These are phyloP conservation scores for Melanomma pulvis-pyrius DNA, from an alignment of 495 filamentous ascomycete species.

Conservation along the genomic window DNA sequence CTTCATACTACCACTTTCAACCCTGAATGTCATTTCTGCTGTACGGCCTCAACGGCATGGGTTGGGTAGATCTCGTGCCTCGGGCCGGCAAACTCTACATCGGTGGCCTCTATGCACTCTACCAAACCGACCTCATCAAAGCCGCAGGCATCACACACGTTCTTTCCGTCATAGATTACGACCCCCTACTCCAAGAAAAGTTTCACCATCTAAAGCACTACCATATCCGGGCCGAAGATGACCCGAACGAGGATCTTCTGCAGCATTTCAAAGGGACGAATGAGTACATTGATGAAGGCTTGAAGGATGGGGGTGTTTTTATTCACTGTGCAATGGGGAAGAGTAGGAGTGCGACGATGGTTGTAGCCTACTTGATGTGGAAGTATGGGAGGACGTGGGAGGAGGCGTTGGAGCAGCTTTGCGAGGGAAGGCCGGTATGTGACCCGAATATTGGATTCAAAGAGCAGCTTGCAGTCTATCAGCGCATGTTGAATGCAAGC, in stretches of 20 bases:
- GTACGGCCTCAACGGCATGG: conserved; percentile 32
- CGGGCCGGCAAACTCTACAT: conserved; percentile 40
- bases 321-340: conserved; percentile 47
- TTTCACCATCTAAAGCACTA: conserved; percentile 36
- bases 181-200: conserved; percentile 35
- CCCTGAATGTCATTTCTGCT: conserved; percentile 12
- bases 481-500: conserved; percentile 31
- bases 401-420: conserved; percentile 34
- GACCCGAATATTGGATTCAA: conserved; percentile 43
- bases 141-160: conserved; percentile 40
- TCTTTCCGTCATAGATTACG: conserved; percentile 38
- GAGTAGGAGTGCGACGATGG: conserved; percentile 37
- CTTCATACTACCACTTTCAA: neutral
- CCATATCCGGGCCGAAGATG: conserved; percentile 40
- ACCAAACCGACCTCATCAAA: conserved; percentile 40
- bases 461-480: conserved; percentile 37
- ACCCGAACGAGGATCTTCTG: conserved; percentile 41
- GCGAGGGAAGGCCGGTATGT: conserved; percentile 42
- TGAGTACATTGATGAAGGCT: conserved; percentile 33
- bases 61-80: conserved; percentile 41
- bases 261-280: conserved; percentile 32
- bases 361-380: conserved; percentile 41
- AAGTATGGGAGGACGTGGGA: conserved; percentile 25
- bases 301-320: conserved; percentile 37
- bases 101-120: conserved; percentile 44